Evolutionary conservation across 1,284 basidiomycete species (phyloP), one percentile per base, ranked within the genome.

Genomic region (Pascua sp.): DNA sequence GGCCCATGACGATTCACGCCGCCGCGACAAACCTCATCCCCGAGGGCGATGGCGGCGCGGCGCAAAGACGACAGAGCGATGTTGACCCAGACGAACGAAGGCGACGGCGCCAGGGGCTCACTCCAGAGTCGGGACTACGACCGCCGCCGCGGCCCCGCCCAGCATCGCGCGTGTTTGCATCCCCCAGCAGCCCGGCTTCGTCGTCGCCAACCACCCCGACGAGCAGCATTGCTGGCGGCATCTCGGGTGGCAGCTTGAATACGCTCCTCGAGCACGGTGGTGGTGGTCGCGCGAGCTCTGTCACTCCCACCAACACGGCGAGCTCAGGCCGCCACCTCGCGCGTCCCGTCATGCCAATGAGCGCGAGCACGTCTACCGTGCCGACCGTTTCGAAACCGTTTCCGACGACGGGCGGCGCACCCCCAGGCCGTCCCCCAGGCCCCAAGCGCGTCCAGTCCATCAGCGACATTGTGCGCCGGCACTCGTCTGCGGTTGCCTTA

Each of bases 401-500:
- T 12, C n/a, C 38, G 8, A 42, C 51, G 15, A 47, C 38, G 11
- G 45, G 46, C 17, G 46, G 24, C 24, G 24, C 24, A 32, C 24
- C 24, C 3, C 24, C 12, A n/a, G n/a, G n/a, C 52, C 55, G n/a
- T 48, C 55, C 9, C 11, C 36, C 10, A 47, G 48, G 16, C 46
- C 46, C 43, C n/a, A 52, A 46, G 9, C 56, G 47, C 8, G 56
- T 57, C 4, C 56, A 53, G 52, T 71, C 73, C 1, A 79, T 79
- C 47, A 71, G 73, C 42, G 80, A 81, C 42, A 80, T 81, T 57
- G 71, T 81, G 44, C 60, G 68, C 9, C 61, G 65, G 12, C 78
- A 81, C 57, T 69, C 70, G 18, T 65, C 59, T 0, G 59, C 70
- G 0, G 57, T 73, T 12, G 56, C 60, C n/a, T 55, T 53, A 0